Evolutionary conservation across 176 grass and related monocot species (phyloP), one percentile per base, ranked within the genome.

Genomic region (Ensete ventricosum): DNA sequence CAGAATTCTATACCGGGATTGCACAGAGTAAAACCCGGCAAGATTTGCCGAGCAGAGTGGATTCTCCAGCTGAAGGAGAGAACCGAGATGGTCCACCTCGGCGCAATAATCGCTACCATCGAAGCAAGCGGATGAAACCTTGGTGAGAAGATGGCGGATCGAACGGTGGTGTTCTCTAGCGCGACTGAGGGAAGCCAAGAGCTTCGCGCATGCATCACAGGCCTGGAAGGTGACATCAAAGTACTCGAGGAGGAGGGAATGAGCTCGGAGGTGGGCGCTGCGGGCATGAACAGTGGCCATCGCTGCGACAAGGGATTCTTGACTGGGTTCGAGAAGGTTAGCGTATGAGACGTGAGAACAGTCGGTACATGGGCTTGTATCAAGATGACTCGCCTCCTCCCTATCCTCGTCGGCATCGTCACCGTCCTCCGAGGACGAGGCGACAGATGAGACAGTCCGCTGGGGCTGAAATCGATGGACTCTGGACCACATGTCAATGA

Each of bases 401-500:
- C 17, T 3, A 19, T 21, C 19, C 24, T 20, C 14, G 52, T 26
- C 52, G 21, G 1, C 52, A 6, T 7, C 50, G 52, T 54, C 51
- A 10, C 2, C 21, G 9, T 22, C 6, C 14, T 55, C 52, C 16
- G 53, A 9, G 17, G 57, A 21, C 13, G 14, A 11, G 72, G 51
- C 9, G 11, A 10, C 43, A 20, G 72, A 27, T 9, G 72, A 74
- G 24, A 27, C 6, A 3, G 53, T 51, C 29, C 53, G 72, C 53
- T 13, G 72, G 14, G 57, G 72, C 7, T 76, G 77, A 66, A 0
- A 4, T 43, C 52, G 84, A n/a, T 98, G 90, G 20, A 81, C 90
- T 64, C 89, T 84, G 12, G 88, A 75, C 86, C 89, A 98, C 11
- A 98, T 88, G 51, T 93, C 90, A 1, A 91, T 48, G 78, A 93